These are phyloP conservation scores for Polymyxa betae DNA, from an alignment of 208 protist genomes.

Conservation along the genomic window DNA sequence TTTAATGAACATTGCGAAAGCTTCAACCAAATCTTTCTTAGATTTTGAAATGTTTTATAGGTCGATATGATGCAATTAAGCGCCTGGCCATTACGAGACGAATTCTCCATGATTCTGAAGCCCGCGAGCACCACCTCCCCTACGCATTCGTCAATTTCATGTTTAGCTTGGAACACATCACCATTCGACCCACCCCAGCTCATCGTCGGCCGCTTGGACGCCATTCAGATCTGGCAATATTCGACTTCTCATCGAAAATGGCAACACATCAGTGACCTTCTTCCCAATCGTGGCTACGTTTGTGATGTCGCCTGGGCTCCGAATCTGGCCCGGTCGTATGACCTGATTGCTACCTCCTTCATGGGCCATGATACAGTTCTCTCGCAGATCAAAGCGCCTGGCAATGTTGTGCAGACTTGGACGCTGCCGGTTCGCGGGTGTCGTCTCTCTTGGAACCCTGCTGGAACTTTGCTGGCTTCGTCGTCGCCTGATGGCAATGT, in stretches of 20 bases:
- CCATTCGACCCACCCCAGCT: slow-evolving; percentile 29
- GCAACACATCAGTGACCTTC: neutral
- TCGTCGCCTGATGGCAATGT: neutral
- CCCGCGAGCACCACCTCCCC: too few species aligned
- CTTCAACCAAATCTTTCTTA: neutral
- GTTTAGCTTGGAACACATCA: neutral
- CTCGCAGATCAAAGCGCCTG: slow-evolving; percentile 24
- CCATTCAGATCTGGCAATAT: slow-evolving; percentile 32
- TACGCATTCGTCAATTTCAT: slow-evolving; percentile 6
- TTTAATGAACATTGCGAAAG: neutral
- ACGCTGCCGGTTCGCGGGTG: neutral
- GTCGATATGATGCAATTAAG: slow-evolving; percentile 46
- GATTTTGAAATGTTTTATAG: neutral
- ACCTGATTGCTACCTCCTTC: slow-evolving; percentile 15
- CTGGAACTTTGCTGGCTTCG: neutral
- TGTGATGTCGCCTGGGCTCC: slow-evolving; percentile 21
- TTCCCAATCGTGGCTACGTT: neutral
- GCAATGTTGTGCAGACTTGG: neutral
- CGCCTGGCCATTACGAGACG: slow-evolving; percentile 13
- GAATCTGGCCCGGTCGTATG: slow-evolving; percentile 45
- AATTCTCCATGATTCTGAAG: neutral
- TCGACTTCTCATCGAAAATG: neutral
- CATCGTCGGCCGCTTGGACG: neutral
- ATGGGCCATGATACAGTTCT: neutral
- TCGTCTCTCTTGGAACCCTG: neutral